Percentiles rank a stretch among this genome's conserved stretches.
Conservation (phyloP, 495 filamentous ascomycete species). For the Pseudevernia furfuracea region DNA sequence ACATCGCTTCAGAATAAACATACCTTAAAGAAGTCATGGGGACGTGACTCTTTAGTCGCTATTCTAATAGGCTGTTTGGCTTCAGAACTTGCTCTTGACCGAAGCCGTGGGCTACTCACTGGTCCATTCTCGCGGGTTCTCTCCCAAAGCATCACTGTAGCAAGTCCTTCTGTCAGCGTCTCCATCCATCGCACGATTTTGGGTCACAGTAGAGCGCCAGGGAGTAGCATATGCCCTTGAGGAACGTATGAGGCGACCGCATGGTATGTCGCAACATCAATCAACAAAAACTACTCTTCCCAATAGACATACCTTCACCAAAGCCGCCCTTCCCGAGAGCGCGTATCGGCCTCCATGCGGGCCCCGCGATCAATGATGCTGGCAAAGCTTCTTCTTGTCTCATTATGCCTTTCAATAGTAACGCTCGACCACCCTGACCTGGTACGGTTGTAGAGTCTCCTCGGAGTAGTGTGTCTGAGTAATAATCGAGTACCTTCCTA, state of each 20-base stretch:
- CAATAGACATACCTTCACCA: background rate
- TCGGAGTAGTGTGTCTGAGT: constrained; percentile 10
- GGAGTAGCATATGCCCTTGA: background rate
- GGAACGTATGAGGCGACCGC: background rate
- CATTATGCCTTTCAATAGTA: constrained; percentile 9
- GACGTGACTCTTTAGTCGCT: constrained; percentile 10
- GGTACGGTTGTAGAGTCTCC: constrained; percentile 10
- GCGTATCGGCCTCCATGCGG: constrained; percentile 12
- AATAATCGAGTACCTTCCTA: constrained; percentile 8
- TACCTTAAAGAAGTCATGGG: background rate
- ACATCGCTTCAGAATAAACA: background rate
- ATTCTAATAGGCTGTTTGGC: background rate
- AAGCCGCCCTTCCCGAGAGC: constrained; percentile 14
- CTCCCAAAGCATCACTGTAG: constrained; percentile 19
- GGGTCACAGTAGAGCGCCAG: background rate
- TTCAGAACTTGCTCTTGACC: background rate
- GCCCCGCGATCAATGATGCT: background rate
- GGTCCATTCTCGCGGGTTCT: constrained; percentile 8
- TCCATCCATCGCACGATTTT: background rate
- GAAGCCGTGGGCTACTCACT: background rate
- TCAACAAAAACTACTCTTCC: constrained; percentile 4
- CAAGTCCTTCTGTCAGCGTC: background rate
- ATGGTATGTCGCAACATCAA: too few species aligned
- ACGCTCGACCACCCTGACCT: constrained; percentile 12
- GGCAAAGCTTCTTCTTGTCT: background rate